Evolutionary conservation across 2,329 filamentous ascomycete species (phyloP), one percentile per base, ranked within the genome.

Genomic region (Tolypocladium sp.): DNA sequence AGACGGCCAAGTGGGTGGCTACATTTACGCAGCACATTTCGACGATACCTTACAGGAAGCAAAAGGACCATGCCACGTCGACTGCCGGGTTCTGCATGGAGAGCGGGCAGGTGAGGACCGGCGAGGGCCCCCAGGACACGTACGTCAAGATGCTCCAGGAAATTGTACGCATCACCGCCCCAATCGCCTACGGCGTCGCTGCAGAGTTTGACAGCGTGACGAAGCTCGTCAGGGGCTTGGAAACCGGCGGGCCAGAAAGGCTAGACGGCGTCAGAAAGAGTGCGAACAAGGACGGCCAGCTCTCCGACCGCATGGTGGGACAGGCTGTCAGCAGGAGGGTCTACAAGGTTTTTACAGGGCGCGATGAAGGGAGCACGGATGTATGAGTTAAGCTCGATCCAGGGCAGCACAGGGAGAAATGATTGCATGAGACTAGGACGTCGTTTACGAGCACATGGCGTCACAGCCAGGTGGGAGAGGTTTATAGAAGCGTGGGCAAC

Each of bases 21-120:
- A 78, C 82, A 40, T 91, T 92, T 66, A 93, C 90, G 0, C 87
- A 92, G 67, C 87, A 93, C 69, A 86, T 93, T 55, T 89, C 88
- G 9, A 89, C 86, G 1, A 84, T 89, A 27, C 90, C 89, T 0
- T 92, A 92, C 71, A 83, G 84, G 63, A 81, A 76, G 57, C 78
- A 80, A 64, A 73, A 74, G 27, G 81, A 84, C 58, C 71, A 73
- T 40, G 70, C 73, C 55, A 77, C 76, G 58, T 78, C 81, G 1
- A 77, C 80, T 15, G 85, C 84, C 1, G 79, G 82, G 0, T 93
- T 93, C 70, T 92, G 89, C 73, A 92, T 92, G 87, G 89, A 91
- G 57, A 77, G 79, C 1, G 90, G 90, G 0, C 90, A 93, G 72
- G 87, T 93, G 49, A 84, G 83, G 58, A 83, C 85, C 0, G 90